These are phyloP conservation scores for Sparassis latifolia DNA, from an alignment of 1,284 basidiomycete genomes.

Conservation along the genomic window DNA sequence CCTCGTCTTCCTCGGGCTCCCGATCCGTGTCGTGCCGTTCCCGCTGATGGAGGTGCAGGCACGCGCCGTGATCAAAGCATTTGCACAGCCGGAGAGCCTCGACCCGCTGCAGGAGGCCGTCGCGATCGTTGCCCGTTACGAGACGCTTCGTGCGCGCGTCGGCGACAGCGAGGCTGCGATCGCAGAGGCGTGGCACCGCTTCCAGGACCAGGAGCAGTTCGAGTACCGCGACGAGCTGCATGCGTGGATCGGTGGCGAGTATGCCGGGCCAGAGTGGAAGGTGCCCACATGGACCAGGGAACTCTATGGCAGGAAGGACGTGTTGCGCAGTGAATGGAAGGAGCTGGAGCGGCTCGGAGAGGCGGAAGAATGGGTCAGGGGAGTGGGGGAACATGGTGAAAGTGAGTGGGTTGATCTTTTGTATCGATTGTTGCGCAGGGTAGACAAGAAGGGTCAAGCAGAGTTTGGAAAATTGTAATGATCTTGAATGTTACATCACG, in stretches of 20 bases:
- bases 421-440: conserved; percentile 37
- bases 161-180: conserved; percentile 27
- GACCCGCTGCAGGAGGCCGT: conserved; percentile 41
- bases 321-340: conserved; percentile 52
- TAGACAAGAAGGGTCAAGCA: conserved; percentile 17
- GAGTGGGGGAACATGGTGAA: conserved; percentile 44
- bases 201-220: conserved; percentile 51
- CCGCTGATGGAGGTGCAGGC: conserved; percentile 67
- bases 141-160: conserved; percentile 26
- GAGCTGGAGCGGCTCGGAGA: conserved; percentile 48
- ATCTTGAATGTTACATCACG: neutral
- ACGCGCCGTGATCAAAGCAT: conserved; percentile 45
- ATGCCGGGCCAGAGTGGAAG: conserved; percentile 25
- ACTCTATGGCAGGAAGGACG: conserved; percentile 42
- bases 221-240: conserved; percentile 59
- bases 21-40: conserved; percentile 50
- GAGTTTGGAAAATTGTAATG: neutral
- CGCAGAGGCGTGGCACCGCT: conserved; percentile 48
- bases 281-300: conserved; percentile 53
- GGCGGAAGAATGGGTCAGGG: conserved; percentile 52
- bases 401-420: conserved; percentile 64
- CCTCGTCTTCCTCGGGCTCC: conserved; percentile 61
- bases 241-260: conserved; percentile 34
- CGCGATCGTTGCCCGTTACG: conserved; percentile 42
- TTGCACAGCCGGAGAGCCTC: conserved; percentile 42